phyloP scores from a whole-genome alignment of 192 early-diverging fungal species.

The Backusella circina region DNA sequence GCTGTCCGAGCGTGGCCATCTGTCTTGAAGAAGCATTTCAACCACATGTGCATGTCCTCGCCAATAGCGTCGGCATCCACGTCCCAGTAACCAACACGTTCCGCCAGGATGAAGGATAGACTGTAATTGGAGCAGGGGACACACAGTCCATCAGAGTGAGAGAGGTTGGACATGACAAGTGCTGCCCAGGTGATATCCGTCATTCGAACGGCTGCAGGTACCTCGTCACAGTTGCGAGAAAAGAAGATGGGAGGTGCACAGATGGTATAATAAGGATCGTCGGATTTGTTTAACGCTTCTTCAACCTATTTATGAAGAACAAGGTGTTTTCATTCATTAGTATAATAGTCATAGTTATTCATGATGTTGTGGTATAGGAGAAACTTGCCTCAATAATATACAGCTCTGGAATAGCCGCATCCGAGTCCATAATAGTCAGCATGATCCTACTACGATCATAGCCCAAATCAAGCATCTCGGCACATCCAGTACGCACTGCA shows the following conservation, averaged over 20 bases:
- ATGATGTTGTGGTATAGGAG: no score
- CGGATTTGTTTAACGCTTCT: conserved; percentile 24
- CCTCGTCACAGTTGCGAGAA: conserved; percentile 58
- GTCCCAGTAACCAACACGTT: conserved; percentile 74
- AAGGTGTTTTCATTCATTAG: no score
- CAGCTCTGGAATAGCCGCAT: conserved; percentile 74
- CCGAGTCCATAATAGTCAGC: conserved; percentile 63
- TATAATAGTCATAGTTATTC: no score
- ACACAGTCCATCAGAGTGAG: conserved; percentile 49
- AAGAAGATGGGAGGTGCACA: conserved; percentile 51
- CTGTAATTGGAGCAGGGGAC: conserved; percentile 79
- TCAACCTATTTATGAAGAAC: conserved; percentile 29
- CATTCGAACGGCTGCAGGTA: conserved; percentile 66
- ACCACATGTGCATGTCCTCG: conserved; percentile 47
- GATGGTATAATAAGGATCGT: conserved; percentile 41
- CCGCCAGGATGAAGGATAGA: conserved; percentile 67
- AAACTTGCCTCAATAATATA: conserved; percentile 54
- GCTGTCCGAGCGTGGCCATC: conserved; percentile 59
- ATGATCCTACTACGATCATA: conserved; percentile 54
- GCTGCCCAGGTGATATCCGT: conserved; percentile 76
- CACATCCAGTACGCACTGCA: conserved; percentile 44
- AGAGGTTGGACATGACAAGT: conserved; percentile 70
- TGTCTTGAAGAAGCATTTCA: conserved; percentile 76
- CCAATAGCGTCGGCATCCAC: conserved; percentile 58
- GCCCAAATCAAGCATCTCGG: conserved; percentile 22